These are phyloP conservation scores for Podospora pseudoanserina DNA, from an alignment of 495 filamentous ascomycete genomes.

Conservation along the genomic window DNA sequence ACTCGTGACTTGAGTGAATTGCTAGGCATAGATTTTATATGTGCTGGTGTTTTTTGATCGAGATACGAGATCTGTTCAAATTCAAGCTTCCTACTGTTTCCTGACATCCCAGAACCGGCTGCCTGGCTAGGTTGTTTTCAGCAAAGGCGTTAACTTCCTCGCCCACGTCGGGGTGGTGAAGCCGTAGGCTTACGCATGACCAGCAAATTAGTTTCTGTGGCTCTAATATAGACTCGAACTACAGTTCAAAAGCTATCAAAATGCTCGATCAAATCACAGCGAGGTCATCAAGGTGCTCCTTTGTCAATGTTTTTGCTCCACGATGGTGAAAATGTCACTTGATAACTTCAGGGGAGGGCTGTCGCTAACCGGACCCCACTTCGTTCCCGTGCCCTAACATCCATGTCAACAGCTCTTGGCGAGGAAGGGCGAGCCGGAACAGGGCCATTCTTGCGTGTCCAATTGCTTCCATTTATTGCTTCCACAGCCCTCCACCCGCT, in stretches of 20 bases:
- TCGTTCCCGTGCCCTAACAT: slow-evolving; percentile 15
- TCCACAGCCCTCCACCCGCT: slow-evolving; percentile 10
- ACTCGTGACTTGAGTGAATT: too few species aligned
- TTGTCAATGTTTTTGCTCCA: neutral
- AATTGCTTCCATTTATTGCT: slow-evolving; percentile 33
- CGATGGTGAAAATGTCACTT: neutral
- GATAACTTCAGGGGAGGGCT: neutral
- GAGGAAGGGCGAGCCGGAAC: neutral
- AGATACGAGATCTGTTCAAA: neutral
- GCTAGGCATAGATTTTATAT: too few species aligned
- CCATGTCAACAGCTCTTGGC: slow-evolving; percentile 1
- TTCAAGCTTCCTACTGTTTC: neutral
- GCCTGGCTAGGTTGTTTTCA: neutral
- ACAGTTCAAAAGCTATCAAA: neutral
- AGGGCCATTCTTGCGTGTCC: slow-evolving; percentile 9
- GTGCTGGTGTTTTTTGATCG: too few species aligned
- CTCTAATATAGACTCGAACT: neutral
- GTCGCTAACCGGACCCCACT: slow-evolving; percentile 14
- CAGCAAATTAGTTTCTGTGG: neutral
- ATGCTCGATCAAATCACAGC: neutral
- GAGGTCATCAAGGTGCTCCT: neutral
- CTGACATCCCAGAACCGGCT: neutral
- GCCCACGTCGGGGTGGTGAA: too few species aligned
- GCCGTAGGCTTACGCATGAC: neutral
- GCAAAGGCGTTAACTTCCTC: neutral